A percentile compares a stretch with the other conserved stretches of the same genome.
Conservation (phyloP, 805 yeast genomes). For the Zygoascus biomembranicola region DNA sequence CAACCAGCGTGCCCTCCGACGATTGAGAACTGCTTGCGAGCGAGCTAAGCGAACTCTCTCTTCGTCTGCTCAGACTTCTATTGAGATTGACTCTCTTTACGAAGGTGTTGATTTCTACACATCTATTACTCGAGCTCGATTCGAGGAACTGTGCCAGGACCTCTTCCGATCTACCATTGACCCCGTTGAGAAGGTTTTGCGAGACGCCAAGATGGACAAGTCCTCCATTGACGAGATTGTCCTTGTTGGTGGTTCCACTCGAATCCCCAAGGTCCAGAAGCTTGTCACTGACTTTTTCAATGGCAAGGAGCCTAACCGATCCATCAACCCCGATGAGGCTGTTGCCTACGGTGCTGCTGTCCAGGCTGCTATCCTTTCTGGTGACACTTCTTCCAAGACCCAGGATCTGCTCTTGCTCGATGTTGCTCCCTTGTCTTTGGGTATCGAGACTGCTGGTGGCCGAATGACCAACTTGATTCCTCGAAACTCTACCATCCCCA, state of each 20-base stretch:
- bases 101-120: conserved; percentile 97
- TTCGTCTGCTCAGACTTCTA: conserved; percentile 88
- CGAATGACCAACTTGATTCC: conserved; percentile 97
- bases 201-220: conserved; percentile 86
- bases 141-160: conserved; percentile 92
- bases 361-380: conserved; percentile 95
- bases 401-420: conserved; percentile 90
- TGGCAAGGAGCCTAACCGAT: conserved; percentile 93
- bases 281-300: conserved; percentile 90
- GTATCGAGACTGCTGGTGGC: conserved; percentile 99
- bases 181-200: conserved; percentile 92
- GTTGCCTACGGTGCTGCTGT: conserved; percentile 99
- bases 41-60: conserved; percentile 98
- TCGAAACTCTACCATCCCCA: conserved; percentile 96
- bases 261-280: conserved; percentile 97
- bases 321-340: conserved; percentile 98
- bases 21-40: conserved; percentile 98
- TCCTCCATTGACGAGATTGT: conserved; percentile 86
- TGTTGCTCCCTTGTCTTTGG: conserved; percentile 95
- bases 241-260: conserved; percentile 96
- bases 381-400: conserved; percentile 93
- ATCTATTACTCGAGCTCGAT: conserved; percentile 93
- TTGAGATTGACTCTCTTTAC: conserved; percentile 88
- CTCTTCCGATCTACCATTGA: conserved; percentile 88
- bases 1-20: conserved; percentile 96